Evolutionary conservation across 1,139 yeast species (phyloP), one percentile per base, ranked within the genome.

Genomic region (Pichia sp.): DNA sequence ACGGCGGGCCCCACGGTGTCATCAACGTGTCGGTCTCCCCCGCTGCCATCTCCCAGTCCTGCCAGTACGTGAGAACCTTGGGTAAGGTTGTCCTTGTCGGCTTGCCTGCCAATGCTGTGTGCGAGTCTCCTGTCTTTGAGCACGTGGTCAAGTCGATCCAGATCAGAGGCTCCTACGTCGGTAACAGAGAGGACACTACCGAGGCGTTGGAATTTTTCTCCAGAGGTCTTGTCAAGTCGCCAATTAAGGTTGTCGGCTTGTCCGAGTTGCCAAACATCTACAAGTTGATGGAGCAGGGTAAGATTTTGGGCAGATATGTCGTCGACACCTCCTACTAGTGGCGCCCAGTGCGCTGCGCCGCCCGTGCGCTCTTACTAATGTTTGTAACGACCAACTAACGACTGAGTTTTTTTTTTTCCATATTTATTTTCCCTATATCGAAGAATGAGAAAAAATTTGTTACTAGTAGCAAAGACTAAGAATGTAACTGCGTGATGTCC

Each of bases 31-130:
- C 90, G 32, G 87, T 84, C 49, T 82, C 89, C 30, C 87, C 83
- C 68, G 72, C 74, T 54, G 90, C 90, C 53, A 82, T 84, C 62
- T 67, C 78, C 47, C 85, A 82, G 70, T 84, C 90, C 26, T 74
- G 79, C 56, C 74, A 80, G 58, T 85, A 84, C 68, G 85, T 82
- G 57, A 80, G 90, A 75, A 73, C 87, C 55, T 75, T 78, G 54
- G 90, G 90, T 72, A 81, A 84, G 48, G 88, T 83, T 63, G 89
- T 85, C 29, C 75, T 85, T 62, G 90, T 85, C 57, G 90, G 90
- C 66, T 75, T 85, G 69, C 90, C 90, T 69, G 88, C 88, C 31
- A 80, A 81, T 65, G 87, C 90, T 50, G 78, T 80, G 63, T 82
- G 84, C 63, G 73, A 75, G 61, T 79, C 88, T 31, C 78, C 82